Conservation (phyloP, 2,329 filamentous ascomycete genomes). For the Apiospora pterosperma region DNA sequence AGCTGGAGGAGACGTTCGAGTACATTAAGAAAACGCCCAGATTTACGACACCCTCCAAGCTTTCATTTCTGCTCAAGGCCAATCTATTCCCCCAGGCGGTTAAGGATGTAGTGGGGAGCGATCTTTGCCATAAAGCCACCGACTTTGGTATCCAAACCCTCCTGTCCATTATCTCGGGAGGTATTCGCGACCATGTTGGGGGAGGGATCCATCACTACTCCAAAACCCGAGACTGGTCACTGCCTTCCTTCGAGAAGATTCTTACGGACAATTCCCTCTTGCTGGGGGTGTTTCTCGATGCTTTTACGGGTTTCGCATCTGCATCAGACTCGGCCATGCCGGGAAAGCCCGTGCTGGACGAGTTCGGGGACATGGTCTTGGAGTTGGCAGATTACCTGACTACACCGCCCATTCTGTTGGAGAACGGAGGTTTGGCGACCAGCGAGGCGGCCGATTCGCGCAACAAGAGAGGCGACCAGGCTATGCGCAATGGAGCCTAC, state of each 20-base stretch:
- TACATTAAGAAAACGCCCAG: slow-evolving; percentile 80
- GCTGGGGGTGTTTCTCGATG: slow-evolving; percentile 79
- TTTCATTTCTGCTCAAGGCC: slow-evolving; percentile 77
- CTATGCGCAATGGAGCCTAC: slow-evolving; percentile 88
- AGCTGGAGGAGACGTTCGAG: slow-evolving; percentile 84
- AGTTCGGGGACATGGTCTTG: slow-evolving; percentile 74
- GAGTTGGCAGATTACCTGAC: slow-evolving; percentile 88
- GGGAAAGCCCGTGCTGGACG: slow-evolving; percentile 34
- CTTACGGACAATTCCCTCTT: slow-evolving; percentile 89
- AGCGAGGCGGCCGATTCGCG: slow-evolving; percentile 89
- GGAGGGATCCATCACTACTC: slow-evolving; percentile 71
- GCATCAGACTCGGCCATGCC: slow-evolving; percentile 41
- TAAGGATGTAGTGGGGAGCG: slow-evolving; percentile 79
- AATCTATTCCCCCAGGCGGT: slow-evolving; percentile 69
- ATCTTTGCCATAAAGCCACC: slow-evolving; percentile 70
- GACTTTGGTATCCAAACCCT: slow-evolving; percentile 81
- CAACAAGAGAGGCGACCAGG: slow-evolving; percentile 67
- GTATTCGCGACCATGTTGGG: slow-evolving; percentile 53
- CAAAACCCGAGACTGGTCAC: slow-evolving; percentile 85
- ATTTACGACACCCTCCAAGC: slow-evolving; percentile 83
- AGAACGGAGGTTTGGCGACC: slow-evolving; percentile 75
- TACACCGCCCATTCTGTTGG: slow-evolving; percentile 61
- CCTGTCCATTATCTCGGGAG: slow-evolving; percentile 62
- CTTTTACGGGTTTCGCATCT: slow-evolving; percentile 60
- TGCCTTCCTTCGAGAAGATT: slow-evolving; percentile 98